These are phyloP conservation scores for Candida tibetensis DNA, from an alignment of 805 yeast genomes.

Conservation along the genomic window DNA sequence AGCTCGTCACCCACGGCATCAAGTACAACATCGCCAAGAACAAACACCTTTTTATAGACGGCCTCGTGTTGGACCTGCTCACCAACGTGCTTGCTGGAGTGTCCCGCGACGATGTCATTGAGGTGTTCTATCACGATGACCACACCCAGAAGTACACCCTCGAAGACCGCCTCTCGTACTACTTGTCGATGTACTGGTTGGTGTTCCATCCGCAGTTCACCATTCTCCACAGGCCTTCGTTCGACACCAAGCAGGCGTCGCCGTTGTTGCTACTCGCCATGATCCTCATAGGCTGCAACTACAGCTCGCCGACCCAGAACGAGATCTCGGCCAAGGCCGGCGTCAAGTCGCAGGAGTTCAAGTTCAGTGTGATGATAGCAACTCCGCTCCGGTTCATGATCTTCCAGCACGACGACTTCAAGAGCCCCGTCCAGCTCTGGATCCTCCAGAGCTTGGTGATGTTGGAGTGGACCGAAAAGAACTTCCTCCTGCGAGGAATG, in stretches of 20 bases:
- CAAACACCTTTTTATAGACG: slow-evolving; percentile 39
- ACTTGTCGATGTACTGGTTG: slow-evolving; percentile 49
- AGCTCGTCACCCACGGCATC: slow-evolving; percentile 18
- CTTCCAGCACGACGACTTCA: slow-evolving; percentile 68
- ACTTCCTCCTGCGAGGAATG: slow-evolving; percentile 60
- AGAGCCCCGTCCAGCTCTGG: slow-evolving; percentile 75
- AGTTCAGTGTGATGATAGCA: slow-evolving; percentile 47
- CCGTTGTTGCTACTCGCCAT: slow-evolving; percentile 53
- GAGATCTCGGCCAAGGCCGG: slow-evolving; percentile 17
- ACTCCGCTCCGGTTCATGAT: slow-evolving; percentile 65
- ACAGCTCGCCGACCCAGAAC: slow-evolving; percentile 19
- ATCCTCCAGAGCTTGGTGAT: slow-evolving; percentile 70
- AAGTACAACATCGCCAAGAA: slow-evolving; percentile 24
- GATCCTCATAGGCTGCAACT: slow-evolving; percentile 55
- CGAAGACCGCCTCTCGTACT: slow-evolving; percentile 36
- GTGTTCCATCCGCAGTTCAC: slow-evolving; percentile 60
- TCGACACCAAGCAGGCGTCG: slow-evolving; percentile 45
- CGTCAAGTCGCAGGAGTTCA: slow-evolving; percentile 31
- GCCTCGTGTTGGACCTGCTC: slow-evolving; percentile 33
- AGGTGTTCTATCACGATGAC: slow-evolving; percentile 22
- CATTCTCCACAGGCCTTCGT: slow-evolving; percentile 58
- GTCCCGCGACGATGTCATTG: slow-evolving; percentile 23
- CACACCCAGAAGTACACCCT: slow-evolving; percentile 20
- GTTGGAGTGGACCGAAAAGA: slow-evolving; percentile 78
- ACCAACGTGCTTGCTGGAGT: slow-evolving; percentile 28